These are phyloP conservation scores for Leucocoprinus birnbaumii DNA, from an alignment of 768 basidiomycete genomes.

Conservation along the genomic window DNA sequence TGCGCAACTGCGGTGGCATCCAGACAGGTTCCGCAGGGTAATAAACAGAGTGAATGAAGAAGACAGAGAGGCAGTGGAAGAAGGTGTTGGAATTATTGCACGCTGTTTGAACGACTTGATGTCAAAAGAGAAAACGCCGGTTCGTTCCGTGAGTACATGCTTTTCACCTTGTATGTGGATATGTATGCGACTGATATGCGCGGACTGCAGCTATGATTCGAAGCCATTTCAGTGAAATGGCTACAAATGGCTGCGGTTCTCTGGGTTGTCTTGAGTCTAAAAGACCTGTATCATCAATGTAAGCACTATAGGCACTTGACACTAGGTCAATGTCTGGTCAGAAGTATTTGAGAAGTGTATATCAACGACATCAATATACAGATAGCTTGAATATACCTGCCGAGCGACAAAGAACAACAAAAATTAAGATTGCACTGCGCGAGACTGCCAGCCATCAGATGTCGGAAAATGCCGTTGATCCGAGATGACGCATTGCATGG, in stretches of 20 bases:
- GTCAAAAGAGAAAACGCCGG: conserved; percentile 30
- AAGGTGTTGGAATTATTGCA: conserved; percentile 62
- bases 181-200: neutral
- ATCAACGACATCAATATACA: no score
- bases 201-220: neutral
- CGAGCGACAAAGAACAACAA: no score
- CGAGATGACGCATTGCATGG: neutral
- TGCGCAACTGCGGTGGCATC: conserved; percentile 78
- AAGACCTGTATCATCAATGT: neutral
- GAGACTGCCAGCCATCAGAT: no score
- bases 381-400: no score
- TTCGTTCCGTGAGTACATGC: conserved; percentile 10
- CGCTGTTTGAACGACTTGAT: conserved; percentile 67
- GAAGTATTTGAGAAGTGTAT: neutral
- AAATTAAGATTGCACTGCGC: no score
- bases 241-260: no score
- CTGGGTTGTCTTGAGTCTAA: neutral
- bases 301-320: neutral
- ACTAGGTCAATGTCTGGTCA: neutral
- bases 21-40: conserved; percentile 68
- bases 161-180: neutral
- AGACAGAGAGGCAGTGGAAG: conserved; percentile 54
- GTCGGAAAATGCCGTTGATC: no score
- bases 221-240: neutral
- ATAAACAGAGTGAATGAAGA: conserved; percentile 47